Percentiles rank a stretch among this genome's conserved stretches.
Conservation (phyloP, 78 protist species). For the Dictyostelium intermedium region DNA sequence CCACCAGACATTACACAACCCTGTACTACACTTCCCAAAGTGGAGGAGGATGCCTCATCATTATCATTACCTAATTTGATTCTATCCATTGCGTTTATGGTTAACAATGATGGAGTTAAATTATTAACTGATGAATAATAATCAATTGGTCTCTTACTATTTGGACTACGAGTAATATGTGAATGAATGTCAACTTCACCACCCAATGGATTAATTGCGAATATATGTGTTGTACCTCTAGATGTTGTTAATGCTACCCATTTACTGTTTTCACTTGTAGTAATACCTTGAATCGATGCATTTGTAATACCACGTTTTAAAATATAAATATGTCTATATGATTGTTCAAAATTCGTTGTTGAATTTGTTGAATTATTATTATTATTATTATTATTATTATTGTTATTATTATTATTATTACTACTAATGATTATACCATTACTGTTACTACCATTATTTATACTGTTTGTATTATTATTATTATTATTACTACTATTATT, state of each 20-base stretch:
- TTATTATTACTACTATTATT: neutral
- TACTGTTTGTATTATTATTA: neutral
- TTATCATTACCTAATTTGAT: slow-evolving; percentile 59
- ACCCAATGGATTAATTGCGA: slow-evolving; percentile 68
- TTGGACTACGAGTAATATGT: slow-evolving; percentile 30
- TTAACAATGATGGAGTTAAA: slow-evolving; percentile 37
- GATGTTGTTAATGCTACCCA: slow-evolving; percentile 70
- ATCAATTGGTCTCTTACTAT: slow-evolving; percentile 5
- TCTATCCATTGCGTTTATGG: slow-evolving; percentile 67
- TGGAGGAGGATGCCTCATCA: neutral
- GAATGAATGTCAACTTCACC: slow-evolving; percentile 76
- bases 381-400: neutral
- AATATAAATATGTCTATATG: slow-evolving; percentile 69
- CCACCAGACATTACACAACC: slow-evolving; percentile 11
- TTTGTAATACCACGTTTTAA: slow-evolving; percentile 77
- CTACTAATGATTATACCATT: neutral
- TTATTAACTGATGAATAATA: slow-evolving; percentile 19
- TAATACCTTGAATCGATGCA: slow-evolving; percentile 74
- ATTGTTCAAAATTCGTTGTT: neutral
- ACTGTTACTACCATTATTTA: neutral
- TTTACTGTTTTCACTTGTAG: slow-evolving; percentile 52
- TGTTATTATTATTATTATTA: neutral
- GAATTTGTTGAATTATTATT: neutral
- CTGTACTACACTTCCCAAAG: neutral
- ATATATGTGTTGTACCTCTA: slow-evolving; percentile 70